A percentile compares a stretch with the other conserved stretches of the same genome.
These are phyloP conservation scores for Grigorovia humatica DNA, from an alignment of 805 yeast genomes.

Conservation along the genomic window DNA sequence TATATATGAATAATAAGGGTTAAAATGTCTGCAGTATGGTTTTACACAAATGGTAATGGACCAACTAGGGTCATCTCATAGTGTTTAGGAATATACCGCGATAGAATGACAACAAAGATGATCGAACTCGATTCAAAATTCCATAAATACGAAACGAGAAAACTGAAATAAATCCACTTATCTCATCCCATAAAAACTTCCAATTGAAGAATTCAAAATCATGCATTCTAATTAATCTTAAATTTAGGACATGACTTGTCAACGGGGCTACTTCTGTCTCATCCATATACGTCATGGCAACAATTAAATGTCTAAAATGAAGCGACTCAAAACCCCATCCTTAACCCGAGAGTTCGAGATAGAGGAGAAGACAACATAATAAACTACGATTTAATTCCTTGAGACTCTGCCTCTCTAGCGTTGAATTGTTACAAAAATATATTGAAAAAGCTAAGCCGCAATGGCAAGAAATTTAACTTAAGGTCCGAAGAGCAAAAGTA, in stretches of 20 bases:
- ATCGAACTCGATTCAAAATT: constrained; percentile 51
- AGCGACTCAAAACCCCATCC: constrained; percentile 29
- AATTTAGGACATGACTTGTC: constrained; percentile 55
- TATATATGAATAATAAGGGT: constrained; percentile 3
- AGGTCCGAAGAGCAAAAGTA: constrained; percentile 16
- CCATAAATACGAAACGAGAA: constrained; percentile 8
- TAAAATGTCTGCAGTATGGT: constrained; percentile 95
- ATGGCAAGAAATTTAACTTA: constrained; percentile 21
- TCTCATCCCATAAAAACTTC: constrained; percentile 6
- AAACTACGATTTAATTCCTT: constrained; percentile 16
- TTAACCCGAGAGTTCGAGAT: constrained; percentile 23
- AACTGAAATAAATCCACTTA: constrained; percentile 5
- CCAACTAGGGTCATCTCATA: constrained; percentile 86
- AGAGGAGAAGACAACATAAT: constrained; percentile 24
- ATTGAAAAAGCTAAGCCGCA: constrained; percentile 24
- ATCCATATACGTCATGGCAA: constrained; percentile 40
- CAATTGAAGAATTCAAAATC: constrained; percentile 26
- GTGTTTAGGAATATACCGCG: constrained; percentile 99
- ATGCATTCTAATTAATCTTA: constrained; percentile 52
- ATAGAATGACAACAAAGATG: constrained; percentile 43
- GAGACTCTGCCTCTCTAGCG: constrained; percentile 57
- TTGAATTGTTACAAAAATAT: constrained; percentile 44
- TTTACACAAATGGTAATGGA: constrained; percentile 97
- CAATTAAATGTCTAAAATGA: constrained; percentile 28
- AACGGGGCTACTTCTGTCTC: constrained; percentile 91